phyloP scores from a whole-genome alignment of 495 filamentous ascomycete genomes.

The Thozetella sp. region DNA sequence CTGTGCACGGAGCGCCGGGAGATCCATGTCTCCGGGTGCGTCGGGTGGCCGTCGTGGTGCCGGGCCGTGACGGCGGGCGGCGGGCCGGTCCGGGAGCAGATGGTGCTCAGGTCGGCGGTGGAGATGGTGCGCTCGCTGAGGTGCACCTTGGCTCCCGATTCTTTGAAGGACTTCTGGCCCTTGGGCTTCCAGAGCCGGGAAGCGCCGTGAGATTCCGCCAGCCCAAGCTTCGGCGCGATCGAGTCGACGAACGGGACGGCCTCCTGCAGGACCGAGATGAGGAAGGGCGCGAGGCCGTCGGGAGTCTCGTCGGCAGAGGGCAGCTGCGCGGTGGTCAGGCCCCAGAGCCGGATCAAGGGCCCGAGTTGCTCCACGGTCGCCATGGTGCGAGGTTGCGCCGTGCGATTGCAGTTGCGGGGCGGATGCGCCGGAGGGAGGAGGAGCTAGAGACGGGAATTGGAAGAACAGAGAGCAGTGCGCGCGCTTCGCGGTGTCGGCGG shows the following conservation, averaged over 20 bases:
- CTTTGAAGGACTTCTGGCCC: slow-evolving; percentile 42
- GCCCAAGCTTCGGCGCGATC: slow-evolving; percentile 31
- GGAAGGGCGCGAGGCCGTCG: slow-evolving; percentile 35
- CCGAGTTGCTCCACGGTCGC: neutral
- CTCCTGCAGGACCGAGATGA: slow-evolving; percentile 51
- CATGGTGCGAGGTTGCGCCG: neutral
- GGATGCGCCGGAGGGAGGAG: neutral
- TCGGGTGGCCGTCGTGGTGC: slow-evolving; percentile 2
- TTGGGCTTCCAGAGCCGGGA: slow-evolving; percentile 35
- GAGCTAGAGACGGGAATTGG: too few species aligned
- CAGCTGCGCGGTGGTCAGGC: slow-evolving; percentile 37
- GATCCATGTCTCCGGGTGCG: slow-evolving; percentile 64
- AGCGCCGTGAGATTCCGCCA: slow-evolving; percentile 21
- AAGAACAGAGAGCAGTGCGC: too few species aligned
- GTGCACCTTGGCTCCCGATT: slow-evolving; percentile 45
- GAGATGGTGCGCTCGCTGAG: slow-evolving; percentile 43
- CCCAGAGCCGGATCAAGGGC: slow-evolving; percentile 34
- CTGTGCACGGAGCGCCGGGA: slow-evolving; percentile 65
- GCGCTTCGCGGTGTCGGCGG: too few species aligned
- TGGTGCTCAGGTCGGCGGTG: slow-evolving; percentile 28
- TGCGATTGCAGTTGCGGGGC: neutral
- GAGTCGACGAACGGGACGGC: slow-evolving; percentile 56
- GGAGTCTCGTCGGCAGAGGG: slow-evolving; percentile 24
- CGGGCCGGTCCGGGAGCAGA: neutral
- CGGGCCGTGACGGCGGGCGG: slow-evolving; percentile 11